These are phyloP conservation scores for Lactarius evosmus DNA, from an alignment of 768 basidiomycete species.

Conservation along the genomic window DNA sequence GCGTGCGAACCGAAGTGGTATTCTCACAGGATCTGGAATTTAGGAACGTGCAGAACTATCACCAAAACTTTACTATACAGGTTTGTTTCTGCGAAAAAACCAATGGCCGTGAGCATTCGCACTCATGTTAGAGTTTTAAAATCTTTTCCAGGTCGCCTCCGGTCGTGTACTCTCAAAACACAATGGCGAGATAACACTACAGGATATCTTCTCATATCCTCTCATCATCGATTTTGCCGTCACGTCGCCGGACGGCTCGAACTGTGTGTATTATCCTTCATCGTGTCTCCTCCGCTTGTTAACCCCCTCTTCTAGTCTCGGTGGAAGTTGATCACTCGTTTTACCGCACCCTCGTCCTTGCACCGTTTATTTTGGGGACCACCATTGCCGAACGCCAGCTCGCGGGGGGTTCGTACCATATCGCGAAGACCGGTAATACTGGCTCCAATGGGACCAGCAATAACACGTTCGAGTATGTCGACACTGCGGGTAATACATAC, in stretches of 20 bases:
- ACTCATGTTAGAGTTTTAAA: conserved; percentile 34
- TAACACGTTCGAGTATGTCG: conserved; percentile 62
- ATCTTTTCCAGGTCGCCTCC: conserved; percentile 41
- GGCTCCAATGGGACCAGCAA: conserved; percentile 64
- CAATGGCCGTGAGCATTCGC: neutral
- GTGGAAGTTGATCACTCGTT: conserved; percentile 67
- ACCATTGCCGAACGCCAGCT: conserved; percentile 58
- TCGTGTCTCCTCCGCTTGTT: neutral
- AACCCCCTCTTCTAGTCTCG: conserved; percentile 40
- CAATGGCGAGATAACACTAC: conserved; percentile 41
- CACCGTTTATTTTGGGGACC: conserved; percentile 56
- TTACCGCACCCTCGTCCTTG: conserved; percentile 52
- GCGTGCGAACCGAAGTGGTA: conserved; percentile 49
- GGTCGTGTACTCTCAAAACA: conserved; percentile 51
- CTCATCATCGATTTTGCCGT: conserved; percentile 32
- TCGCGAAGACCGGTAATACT: conserved; percentile 44
- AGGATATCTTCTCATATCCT: conserved; percentile 56
- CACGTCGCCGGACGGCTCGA: conserved; percentile 35
- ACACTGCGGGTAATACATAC: conserved; percentile 37
- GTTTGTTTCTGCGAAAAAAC: conserved; percentile 29
- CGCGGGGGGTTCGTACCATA: conserved; percentile 53
- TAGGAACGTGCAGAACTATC: conserved; percentile 58
- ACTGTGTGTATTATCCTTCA: conserved; percentile 31
- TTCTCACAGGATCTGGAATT: conserved; percentile 62
- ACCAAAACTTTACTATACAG: conserved; percentile 45